These are phyloP conservation scores for Plenodomus lindquistii DNA, from an alignment of 2,329 filamentous ascomycete species.

Conservation along the genomic window DNA sequence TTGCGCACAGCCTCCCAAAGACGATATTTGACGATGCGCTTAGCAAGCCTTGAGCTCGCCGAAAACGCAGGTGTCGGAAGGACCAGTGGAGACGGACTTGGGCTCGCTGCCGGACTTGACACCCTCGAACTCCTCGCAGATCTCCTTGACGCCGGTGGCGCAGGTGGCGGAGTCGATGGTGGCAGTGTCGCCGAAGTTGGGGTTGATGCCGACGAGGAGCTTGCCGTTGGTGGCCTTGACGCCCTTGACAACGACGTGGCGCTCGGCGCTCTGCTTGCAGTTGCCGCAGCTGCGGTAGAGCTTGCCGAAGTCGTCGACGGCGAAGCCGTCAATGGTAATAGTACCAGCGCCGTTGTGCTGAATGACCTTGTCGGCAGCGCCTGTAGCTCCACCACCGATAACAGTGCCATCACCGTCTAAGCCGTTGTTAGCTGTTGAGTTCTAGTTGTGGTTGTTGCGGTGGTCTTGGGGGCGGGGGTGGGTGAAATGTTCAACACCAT, in stretches of 20 bases:
- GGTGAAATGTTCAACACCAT: too few relatives aligned
- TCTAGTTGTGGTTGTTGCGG: too few relatives aligned
- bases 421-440: too few relatives aligned
- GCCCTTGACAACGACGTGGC: slow-evolving; percentile 51
- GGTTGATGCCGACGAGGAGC: slow-evolving; percentile 54
- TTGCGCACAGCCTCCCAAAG: too few relatives aligned
- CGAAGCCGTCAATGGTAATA: slow-evolving; percentile 44
- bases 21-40: not conserved
- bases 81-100: slow-evolving; percentile 26
- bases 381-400: slow-evolving; percentile 48
- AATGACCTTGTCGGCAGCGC: slow-evolving; percentile 48
- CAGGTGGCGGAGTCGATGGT: slow-evolving; percentile 47
- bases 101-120: slow-evolving; percentile 36
- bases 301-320: slow-evolving; percentile 40
- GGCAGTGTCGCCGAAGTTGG: slow-evolving; percentile 57
- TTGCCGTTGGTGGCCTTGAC: slow-evolving; percentile 50
- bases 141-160: slow-evolving; percentile 29
- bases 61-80: slow-evolving; percentile 36
- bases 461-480: too few relatives aligned
- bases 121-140: slow-evolving; percentile 42
- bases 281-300: slow-evolving; percentile 55
- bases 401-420: slow-evolving; percentile 39
- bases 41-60: slow-evolving; percentile 27
- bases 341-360: slow-evolving; percentile 50
- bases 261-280: slow-evolving; percentile 52